phyloP scores from a whole-genome alignment of 2,329 filamentous ascomycete species.

The Sarocladiaceae sp. region DNA sequence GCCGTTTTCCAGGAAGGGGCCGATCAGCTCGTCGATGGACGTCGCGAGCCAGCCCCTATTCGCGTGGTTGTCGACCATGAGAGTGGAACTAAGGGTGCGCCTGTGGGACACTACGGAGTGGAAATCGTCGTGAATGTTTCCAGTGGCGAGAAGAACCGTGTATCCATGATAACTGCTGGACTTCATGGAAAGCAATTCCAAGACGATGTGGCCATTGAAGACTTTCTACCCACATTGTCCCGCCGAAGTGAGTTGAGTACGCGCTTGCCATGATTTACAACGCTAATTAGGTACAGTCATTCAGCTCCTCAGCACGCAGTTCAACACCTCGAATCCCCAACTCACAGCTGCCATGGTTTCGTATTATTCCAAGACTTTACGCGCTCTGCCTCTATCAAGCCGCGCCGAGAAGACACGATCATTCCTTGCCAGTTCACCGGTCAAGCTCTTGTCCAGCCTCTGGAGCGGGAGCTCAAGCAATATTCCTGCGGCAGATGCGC shows the following conservation, averaged over 20 bases:
- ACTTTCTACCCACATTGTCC: constrained; percentile 69
- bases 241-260: constrained; percentile 54
- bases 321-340: constrained; percentile 57
- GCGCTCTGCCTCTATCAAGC: constrained; percentile 53
- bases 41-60: constrained; percentile 61
- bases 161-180: constrained; percentile 50
- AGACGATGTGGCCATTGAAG: constrained; percentile 66
- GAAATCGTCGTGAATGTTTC: constrained; percentile 63
- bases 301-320: constrained; percentile 64
- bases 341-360: constrained; percentile 65
- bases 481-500: constrained; percentile 22
- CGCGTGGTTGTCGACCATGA: constrained; percentile 68
- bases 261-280: background rate
- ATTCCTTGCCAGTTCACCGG: constrained; percentile 75
- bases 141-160: constrained; percentile 43
- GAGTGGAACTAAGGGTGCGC: constrained; percentile 58
- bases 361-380: constrained; percentile 72
- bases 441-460: constrained; percentile 82
- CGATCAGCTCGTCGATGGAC: constrained; percentile 54
- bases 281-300: constrained; percentile 50
- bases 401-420: constrained; percentile 60
- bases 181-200: constrained; percentile 64
- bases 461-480: constrained; percentile 51
- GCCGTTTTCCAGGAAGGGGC: constrained; percentile 68
- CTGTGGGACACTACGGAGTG: constrained; percentile 61